These are phyloP conservation scores for Achlya hypogyna DNA, from an alignment of 352 stramenopile species.

Conservation along the genomic window DNA sequence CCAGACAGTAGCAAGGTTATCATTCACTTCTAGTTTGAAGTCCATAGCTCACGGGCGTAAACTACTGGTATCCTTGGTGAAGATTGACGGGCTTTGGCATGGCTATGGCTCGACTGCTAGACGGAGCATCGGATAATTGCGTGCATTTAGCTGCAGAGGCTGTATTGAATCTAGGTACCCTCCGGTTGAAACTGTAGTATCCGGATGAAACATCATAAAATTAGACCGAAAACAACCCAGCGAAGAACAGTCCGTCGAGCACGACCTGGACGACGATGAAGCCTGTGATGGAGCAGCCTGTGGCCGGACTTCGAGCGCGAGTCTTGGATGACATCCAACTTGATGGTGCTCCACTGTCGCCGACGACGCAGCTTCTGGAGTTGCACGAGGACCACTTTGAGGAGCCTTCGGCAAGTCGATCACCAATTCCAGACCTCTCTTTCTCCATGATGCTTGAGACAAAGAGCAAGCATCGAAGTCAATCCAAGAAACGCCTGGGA, in stretches of 20 bases:
- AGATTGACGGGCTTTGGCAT: no score
- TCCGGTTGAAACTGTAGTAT: not conserved
- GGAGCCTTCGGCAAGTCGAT: not conserved
- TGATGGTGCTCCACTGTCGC: not conserved
- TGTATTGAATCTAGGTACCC: no score
- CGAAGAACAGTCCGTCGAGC: not conserved
- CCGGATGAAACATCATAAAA: not conserved
- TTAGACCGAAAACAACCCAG: not conserved
- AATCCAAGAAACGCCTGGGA: not conserved
- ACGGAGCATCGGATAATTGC: no score
- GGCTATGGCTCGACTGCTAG: no score
- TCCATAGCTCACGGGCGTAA: no score
- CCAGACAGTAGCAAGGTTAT: no score
- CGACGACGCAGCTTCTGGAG: not conserved
- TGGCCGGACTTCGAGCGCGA: no score
- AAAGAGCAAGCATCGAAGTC: slow-evolving; percentile 10
- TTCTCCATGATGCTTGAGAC: slow-evolving; percentile 15
- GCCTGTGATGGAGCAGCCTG: no score
- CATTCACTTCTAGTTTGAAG: no score
- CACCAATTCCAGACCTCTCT: not conserved
- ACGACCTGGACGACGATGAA: no score
- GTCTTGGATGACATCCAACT: not conserved
- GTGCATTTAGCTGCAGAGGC: not conserved
- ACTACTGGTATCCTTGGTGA: no score
- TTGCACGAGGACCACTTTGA: not conserved